Evolutionary conservation across 768 basidiomycete species (phyloP).

Genomic region (Panaeolus cyanescens): DNA sequence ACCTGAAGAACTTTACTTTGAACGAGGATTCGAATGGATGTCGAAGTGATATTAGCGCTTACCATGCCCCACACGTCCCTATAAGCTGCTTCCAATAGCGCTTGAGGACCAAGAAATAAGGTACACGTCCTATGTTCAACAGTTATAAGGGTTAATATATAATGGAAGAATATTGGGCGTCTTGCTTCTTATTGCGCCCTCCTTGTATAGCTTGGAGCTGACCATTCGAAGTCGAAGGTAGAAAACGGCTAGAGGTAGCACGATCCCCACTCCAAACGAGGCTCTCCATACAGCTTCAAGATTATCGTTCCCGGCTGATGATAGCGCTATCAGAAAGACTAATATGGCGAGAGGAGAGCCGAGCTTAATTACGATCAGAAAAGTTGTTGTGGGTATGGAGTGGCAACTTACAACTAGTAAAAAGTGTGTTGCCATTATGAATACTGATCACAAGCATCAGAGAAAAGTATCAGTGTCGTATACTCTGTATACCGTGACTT

Average conservation of each 20-base stretch:
- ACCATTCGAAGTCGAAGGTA: conserved; percentile 75
- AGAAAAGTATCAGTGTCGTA: not conserved
- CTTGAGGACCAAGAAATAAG: conserved; percentile 59
- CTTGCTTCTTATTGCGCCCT: conserved; percentile 66
- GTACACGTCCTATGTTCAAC: conserved; percentile 44
- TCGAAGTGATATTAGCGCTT: conserved; percentile 10
- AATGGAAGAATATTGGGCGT: not conserved
- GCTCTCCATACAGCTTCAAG: conserved; percentile 68
- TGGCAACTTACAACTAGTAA: conserved; percentile 59
- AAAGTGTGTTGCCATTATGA: conserved; percentile 77
- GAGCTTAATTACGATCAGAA: conserved; percentile 36
- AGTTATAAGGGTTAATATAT: not conserved
- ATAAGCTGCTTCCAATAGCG: conserved; percentile 71
- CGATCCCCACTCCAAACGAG: conserved; percentile 62
- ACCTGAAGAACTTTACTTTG: conserved; percentile 41
- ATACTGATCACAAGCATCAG: conserved; percentile 36
- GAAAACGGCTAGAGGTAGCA: conserved; percentile 67
- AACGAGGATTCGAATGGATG: not conserved
- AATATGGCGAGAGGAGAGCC: conserved; percentile 67
- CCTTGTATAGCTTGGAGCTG: conserved; percentile 62
- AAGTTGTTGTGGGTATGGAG: not conserved
- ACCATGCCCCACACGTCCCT: conserved; percentile 78
- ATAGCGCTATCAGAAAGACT: conserved; percentile 68
- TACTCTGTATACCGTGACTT: not conserved
- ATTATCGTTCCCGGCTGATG: conserved; percentile 62